Evolutionary conservation across 768 basidiomycete species (phyloP).

Genomic region (Symmetrospora coprosmae): DNA sequence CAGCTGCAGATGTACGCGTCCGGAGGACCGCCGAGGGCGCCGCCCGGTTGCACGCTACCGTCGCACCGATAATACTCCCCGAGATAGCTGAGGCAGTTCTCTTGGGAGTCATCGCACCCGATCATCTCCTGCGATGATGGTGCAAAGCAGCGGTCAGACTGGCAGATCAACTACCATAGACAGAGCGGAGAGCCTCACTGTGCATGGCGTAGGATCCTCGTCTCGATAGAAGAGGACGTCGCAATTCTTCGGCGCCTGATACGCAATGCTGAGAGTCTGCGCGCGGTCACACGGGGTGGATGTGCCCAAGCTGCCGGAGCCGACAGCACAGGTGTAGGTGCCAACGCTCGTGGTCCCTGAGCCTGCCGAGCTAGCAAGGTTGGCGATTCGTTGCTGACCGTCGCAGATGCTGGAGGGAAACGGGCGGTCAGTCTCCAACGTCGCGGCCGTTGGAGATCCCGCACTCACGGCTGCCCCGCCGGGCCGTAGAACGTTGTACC

Average conservation of each 20-base stretch:
- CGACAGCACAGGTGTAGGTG: constrained; percentile 9
- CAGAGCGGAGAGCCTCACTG: background rate
- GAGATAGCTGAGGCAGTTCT: constrained; percentile 4
- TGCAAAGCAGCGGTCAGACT: too few relatives aligned
- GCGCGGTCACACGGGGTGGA: constrained; percentile 3
- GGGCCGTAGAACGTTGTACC: background rate
- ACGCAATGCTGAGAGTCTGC: background rate
- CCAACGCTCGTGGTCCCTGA: background rate
- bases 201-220: constrained; percentile 3
- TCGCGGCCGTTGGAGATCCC: background rate
- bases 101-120: constrained; percentile 3
- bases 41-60: background rate
- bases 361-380: background rate
- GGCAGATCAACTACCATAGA: background rate
- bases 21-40: background rate
- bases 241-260: too few relatives aligned
- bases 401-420: too few relatives aligned
- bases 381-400: background rate
- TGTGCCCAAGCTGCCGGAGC: background rate
- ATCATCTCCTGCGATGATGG: constrained; percentile 13
- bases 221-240: constrained; percentile 4
- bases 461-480: background rate
- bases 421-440: too few relatives aligned
- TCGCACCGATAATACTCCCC: constrained; percentile 7
- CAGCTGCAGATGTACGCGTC: constrained; percentile 13